Percentiles rank a stretch among this genome's conserved stretches.
Evolutionary conservation across 805 yeast genomes (phyloP).

Genomic region (Cyberlindnera petersonii): DNA sequence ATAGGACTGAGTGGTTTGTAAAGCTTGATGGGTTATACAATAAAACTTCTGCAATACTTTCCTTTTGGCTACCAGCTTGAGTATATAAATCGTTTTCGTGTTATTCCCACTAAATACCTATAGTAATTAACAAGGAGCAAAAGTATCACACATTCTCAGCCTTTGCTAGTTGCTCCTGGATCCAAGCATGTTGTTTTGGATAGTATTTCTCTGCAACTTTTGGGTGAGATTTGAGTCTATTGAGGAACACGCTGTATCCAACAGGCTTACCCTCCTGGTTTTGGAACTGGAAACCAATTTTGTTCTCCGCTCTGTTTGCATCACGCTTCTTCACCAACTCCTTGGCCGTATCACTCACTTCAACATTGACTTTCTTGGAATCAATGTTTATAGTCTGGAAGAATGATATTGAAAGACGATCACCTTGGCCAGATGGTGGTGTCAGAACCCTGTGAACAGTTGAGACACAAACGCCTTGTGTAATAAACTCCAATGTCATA

Average conservation of each 20-base stretch:
- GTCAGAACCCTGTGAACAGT: slow-evolving; percentile 44
- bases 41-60: too few species aligned
- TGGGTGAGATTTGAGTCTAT: slow-evolving; percentile 46
- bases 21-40: too few species aligned
- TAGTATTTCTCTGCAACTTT: slow-evolving; percentile 46
- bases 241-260: slow-evolving; percentile 43
- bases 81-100: too few species aligned
- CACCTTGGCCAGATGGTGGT: slow-evolving; percentile 24
- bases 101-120: too few species aligned
- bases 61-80: too few species aligned
- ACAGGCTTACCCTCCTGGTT: slow-evolving; percentile 35
- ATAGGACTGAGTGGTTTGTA: too few species aligned
- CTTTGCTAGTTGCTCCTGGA: slow-evolving; percentile 20
- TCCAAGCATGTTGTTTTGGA: slow-evolving; percentile 37
- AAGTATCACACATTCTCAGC: slow-evolving; percentile 8
- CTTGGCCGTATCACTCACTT: slow-evolving; percentile 17
- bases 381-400: slow-evolving; percentile 43
- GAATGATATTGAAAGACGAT: slow-evolving; percentile 44
- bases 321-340: slow-evolving; percentile 20
- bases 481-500: slow-evolving; percentile 44
- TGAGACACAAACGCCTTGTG: slow-evolving; percentile 46
- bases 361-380: slow-evolving; percentile 19
- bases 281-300: slow-evolving; percentile 28
- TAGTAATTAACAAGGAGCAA: too few species aligned
- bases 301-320: slow-evolving; percentile 17